Conservation (phyloP, 352 stramenopile species). For the Pythium pyrilobum region DNA sequence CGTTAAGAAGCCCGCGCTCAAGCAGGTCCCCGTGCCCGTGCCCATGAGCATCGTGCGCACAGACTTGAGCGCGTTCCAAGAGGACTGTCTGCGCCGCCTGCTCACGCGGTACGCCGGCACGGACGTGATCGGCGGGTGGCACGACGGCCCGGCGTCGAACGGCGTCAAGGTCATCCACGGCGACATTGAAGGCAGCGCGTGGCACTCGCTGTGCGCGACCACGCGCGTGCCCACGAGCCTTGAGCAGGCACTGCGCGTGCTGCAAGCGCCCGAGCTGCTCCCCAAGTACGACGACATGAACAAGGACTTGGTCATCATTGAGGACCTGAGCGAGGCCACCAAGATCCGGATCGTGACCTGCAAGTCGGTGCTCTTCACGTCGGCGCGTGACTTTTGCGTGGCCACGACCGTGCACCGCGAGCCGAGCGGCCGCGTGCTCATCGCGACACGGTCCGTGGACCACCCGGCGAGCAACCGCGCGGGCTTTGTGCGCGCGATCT, state of each 20-base stretch:
- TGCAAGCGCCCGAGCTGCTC: conserved; percentile 46
- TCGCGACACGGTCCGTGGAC: conserved; percentile 69
- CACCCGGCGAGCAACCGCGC: conserved; percentile 36
- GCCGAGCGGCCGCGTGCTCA: conserved; percentile 42
- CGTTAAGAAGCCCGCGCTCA: conserved; percentile 25
- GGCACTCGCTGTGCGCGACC: conserved; percentile 68
- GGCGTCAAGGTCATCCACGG: conserved; percentile 68
- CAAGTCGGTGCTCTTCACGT: conserved; percentile 70
- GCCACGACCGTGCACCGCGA: conserved; percentile 45
- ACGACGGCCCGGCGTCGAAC: conserved; percentile 48
- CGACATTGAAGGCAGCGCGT: conserved; percentile 49
- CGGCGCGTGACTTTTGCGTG: conserved; percentile 63
- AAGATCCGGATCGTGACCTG: conserved; percentile 53
- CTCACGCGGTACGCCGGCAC: conserved; percentile 47
- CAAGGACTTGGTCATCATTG: conserved; percentile 47
- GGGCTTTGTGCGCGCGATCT: conserved; percentile 14
- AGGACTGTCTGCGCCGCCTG: conserved; percentile 46
- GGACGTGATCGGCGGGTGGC: conserved; percentile 61
- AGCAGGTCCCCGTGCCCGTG: conserved; percentile 37
- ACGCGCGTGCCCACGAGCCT: conserved; percentile 46
- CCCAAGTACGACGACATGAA: conserved; percentile 76
- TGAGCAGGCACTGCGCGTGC: conserved; percentile 40
- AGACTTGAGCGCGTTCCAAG: conserved; percentile 45
- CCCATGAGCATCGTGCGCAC: conserved; percentile 39
- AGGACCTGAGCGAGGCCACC: conserved; percentile 54